Conservation (phyloP, 768 basidiomycete species). For the Russula emetica region DNA sequence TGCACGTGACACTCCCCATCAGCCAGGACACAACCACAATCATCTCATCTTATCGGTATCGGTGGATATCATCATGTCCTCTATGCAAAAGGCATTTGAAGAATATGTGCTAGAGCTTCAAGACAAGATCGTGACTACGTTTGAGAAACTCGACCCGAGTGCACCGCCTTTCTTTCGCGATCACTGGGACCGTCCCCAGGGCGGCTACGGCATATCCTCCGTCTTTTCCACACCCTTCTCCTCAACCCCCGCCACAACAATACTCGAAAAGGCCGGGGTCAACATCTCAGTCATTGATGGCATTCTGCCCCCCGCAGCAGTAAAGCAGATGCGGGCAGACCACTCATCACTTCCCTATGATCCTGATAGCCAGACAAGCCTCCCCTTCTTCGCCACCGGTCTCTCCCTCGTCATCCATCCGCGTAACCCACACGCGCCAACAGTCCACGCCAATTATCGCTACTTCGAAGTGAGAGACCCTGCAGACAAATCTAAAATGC, state of each 20-base stretch:
- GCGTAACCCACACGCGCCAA: slow-evolving; percentile 87
- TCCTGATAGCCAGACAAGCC: slow-evolving; percentile 48
- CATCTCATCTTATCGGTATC: not conserved
- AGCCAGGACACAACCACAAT: not conserved
- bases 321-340: slow-evolving; percentile 93
- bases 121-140: slow-evolving; percentile 64
- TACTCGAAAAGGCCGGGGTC: slow-evolving; percentile 94
- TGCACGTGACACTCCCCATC: slow-evolving; percentile 1
- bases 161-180: slow-evolving; percentile 76
- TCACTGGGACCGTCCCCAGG: slow-evolving; percentile 65
- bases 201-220: slow-evolving; percentile 79
- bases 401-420: slow-evolving; percentile 93
- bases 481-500: slow-evolving; percentile 40
- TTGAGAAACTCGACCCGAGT: slow-evolving; percentile 75
- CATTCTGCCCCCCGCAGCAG: slow-evolving; percentile 78
- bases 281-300: slow-evolving; percentile 93
- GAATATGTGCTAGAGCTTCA: slow-evolving; percentile 74
- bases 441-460: slow-evolving; percentile 93
- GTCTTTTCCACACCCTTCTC: slow-evolving; percentile 56
- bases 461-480: slow-evolving; percentile 82
- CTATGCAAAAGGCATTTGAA: slow-evolving; percentile 77
- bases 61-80: not conserved
- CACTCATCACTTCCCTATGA: slow-evolving; percentile 72
- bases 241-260: slow-evolving; percentile 36
- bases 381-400: slow-evolving; percentile 93